Conservation (phyloP, 164 flowering plant species). For the Stephania japonica region DNA sequence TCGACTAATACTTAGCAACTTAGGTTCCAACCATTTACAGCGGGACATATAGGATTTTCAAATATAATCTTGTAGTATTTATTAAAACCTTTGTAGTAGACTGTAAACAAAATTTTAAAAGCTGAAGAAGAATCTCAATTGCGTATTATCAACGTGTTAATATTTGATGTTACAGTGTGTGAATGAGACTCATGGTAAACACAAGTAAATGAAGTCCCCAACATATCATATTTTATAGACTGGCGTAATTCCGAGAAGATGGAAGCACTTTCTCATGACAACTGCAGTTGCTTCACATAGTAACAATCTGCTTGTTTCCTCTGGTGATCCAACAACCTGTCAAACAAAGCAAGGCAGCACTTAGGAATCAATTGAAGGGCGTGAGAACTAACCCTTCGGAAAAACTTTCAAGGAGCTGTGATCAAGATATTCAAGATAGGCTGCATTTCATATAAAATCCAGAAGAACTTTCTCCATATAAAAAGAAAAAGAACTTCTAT, state of each 20-base stretch:
- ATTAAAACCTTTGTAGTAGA: too few relatives aligned
- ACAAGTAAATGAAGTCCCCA: neutral
- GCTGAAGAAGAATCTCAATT: neutral
- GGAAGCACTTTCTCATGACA: conserved; percentile 86
- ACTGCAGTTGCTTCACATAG: conserved; percentile 84
- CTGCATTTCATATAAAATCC: too few relatives aligned
- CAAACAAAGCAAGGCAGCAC: neutral
- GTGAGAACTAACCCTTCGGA: too few relatives aligned
- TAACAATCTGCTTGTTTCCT: conserved; percentile 79
- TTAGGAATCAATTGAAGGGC: neutral
- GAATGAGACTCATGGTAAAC: neutral
- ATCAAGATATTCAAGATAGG: too few relatives aligned
- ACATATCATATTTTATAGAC: conserved; percentile 61
- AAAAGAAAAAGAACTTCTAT: too few relatives aligned
- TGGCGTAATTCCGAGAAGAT: conserved; percentile 76
- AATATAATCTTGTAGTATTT: too few relatives aligned
- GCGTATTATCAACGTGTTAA: neutral
- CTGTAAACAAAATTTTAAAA: neutral
- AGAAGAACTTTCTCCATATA: too few relatives aligned
- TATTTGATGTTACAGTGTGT: neutral
- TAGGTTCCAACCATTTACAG: too few relatives aligned
- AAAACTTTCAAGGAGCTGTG: too few relatives aligned
- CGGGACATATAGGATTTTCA: too few relatives aligned
- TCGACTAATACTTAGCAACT: too few relatives aligned
- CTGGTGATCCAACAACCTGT: conserved; percentile 80